Evolutionary conservation across 2,329 filamentous ascomycete species (phyloP), one percentile per base, ranked within the genome.

Genomic region (Verticillium alfalfae): DNA sequence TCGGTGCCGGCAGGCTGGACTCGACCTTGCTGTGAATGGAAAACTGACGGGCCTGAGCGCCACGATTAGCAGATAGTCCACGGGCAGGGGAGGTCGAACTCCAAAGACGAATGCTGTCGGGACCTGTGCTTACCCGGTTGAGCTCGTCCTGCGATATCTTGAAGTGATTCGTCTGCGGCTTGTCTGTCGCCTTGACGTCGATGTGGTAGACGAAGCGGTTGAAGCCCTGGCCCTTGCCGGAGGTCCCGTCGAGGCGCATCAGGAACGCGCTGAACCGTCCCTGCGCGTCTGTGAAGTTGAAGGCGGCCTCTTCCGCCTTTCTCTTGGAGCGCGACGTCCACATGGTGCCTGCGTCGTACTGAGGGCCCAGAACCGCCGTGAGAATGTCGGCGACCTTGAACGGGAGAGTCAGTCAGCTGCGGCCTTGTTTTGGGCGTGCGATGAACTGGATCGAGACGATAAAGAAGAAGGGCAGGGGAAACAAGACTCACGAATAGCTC

Each of bases 371-470:
- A 15, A 63, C 37, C 16, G 38, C 38, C 5, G 36, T 34, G 8
- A 63, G 62, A 15, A 61, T 59, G 38, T 61, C 59, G 16, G 62
- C 58, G 6, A 63, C 62, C 62, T 63, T 36, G 3, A 52, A 31
- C 45, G 22, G 31, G 45, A 31, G 34, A 56, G 31, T 34, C 13
- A 56, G 31, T 34, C 13, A 52, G 16, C 45, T 18, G 10, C 16
- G 45, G 15, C 15, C 26, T 31, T 31, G 16, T 56, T 2, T 56
- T 5, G 26, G 1, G 26, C 26, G 26, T 31, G 26, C 26, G 26
- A 31, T 31, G 26, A 31, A 31, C 4, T 31, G 26, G 26, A 5
- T 5, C 5, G 26, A 31, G 26, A 5, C 4, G 26, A 31, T 31
- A 31, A 4, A 31, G 26, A 5, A 31, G 3, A 31, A 31, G 26